Conservation (phyloP, 2,329 filamentous ascomycete genomes). For the Microcyclospora tardicrescens region DNA sequence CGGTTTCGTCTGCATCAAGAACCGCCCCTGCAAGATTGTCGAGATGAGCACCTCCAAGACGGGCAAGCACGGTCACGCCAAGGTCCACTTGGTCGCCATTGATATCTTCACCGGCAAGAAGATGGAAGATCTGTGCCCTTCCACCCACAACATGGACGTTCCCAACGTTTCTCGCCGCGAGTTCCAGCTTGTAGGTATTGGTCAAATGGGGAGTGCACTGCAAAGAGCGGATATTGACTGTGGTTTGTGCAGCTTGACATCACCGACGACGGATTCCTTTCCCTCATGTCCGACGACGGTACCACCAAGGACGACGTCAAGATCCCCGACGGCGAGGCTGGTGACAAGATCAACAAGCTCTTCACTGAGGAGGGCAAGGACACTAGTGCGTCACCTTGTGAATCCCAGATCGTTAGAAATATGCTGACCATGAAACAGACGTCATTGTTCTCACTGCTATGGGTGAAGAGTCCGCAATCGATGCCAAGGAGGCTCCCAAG, state of each 20-base stretch:
- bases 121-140: constrained; percentile 96
- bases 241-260: constrained; percentile 60
- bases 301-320: constrained; percentile 90
- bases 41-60: constrained; percentile 99
- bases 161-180: constrained; percentile 84
- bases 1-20: constrained; percentile 97
- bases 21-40: constrained; percentile 99
- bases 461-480: constrained; percentile 85
- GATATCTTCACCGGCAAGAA: constrained; percentile 99
- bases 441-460: constrained; percentile 89
- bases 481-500: constrained; percentile 80
- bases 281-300: constrained; percentile 79
- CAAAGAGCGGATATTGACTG: constrained; percentile 8
- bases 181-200: constrained; percentile 74
- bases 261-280: constrained; percentile 87
- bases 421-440: constrained; percentile 40
- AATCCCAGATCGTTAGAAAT: background rate
- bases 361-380: constrained; percentile 81
- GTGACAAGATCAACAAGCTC: constrained; percentile 71
- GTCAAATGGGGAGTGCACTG: background rate
- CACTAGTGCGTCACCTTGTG: constrained; percentile 55
- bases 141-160: constrained; percentile 95
- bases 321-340: constrained; percentile 78
- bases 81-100: constrained; percentile 95
- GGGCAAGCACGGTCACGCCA: constrained; percentile 99